Base-by-base conservation (phyloP, 352 stramenopile species). In the Elongisporangium undulatum region DNA sequence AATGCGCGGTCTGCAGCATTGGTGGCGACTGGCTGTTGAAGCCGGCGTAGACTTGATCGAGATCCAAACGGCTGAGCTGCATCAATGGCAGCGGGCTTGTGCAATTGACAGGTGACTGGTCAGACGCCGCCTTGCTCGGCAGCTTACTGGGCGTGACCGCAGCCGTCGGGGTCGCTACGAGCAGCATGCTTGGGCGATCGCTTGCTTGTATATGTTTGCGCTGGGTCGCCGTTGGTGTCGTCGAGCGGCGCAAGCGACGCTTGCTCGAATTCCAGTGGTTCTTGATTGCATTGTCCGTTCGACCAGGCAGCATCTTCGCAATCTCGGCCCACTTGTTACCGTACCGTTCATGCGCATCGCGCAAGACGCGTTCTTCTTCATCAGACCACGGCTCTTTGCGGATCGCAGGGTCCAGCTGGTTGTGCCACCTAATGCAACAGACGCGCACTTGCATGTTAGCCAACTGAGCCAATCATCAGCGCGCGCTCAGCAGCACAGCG, bases 251-350 rank as follows among this genome's bases (percentile, higher is more conserved):
- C 21, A 89, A 67, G 2, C 85, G 75, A 34, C 85, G 68, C 58
- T 93, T 95, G 64, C 77, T 90, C n/a, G 82, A 93, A 64, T 95
- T 94, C 86, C 88, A 97, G 77, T 96, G 88, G 65, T 97, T 97
- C 71, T 97, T 97, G 71, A 97, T 96, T 10, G 86, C 85, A 53
- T 97, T 97, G 68, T 97, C 89, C 0, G 89, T 97, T 39, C 89
- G 67, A 0, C 89, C 89, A 0, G 87, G 87, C 26, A 97, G 67
- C 63, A 95, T 72, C 58, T 94, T 97, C 48, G 89, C 89, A 61
- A 97, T 97, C 64, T 95, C 86, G 8, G 87, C 86, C 89, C 89
- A 97, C 71, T 90, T 92, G 77, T 97, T 97, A 51, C 89, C 89
- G 55, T 81, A 92, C 51, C 75, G 77, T n/a, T 89, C 75, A 55